These are phyloP conservation scores for Eucalyptus globulus DNA, from an alignment of 345 rosid genomes.

Conservation along the genomic window DNA sequence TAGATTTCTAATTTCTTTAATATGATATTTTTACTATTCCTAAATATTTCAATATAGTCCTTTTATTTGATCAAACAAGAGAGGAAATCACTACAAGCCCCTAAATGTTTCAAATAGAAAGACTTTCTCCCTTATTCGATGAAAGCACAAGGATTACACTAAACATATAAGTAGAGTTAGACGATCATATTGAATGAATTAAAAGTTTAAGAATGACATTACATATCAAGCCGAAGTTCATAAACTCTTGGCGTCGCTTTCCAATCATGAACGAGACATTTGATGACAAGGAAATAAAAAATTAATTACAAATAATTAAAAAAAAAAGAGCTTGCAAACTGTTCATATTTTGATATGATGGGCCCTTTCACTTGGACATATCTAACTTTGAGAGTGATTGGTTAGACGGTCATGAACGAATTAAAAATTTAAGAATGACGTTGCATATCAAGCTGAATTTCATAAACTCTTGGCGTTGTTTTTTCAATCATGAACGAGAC, in stretches of 20 bases:
- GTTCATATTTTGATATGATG: background rate
- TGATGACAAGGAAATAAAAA: background rate
- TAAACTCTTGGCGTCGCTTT: fast-evolving
- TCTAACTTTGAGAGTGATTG: background rate
- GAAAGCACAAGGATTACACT: background rate
- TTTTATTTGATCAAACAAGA: background rate
- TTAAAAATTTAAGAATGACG: background rate
- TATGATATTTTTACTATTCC: background rate
- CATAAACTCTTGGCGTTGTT: background rate
- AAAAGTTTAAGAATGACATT: background rate
- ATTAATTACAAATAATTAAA: background rate
- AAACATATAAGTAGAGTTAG: background rate
- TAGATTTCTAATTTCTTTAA: background rate
- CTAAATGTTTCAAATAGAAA: background rate
- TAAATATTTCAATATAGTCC: fast-evolving
- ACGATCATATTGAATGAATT: background rate
- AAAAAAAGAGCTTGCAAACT: background rate
- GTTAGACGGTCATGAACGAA: background rate
- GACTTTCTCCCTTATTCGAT: background rate
- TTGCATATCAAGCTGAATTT: fast-evolving
- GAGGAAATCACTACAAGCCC: background rate
- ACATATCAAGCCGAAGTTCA: fast-evolving
- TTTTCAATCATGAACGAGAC: background rate
- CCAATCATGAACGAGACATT: background rate
- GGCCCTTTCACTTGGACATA: background rate